Evolutionary conservation across 306 rosid species (phyloP).

Genomic region (Biancaea sappan): DNA sequence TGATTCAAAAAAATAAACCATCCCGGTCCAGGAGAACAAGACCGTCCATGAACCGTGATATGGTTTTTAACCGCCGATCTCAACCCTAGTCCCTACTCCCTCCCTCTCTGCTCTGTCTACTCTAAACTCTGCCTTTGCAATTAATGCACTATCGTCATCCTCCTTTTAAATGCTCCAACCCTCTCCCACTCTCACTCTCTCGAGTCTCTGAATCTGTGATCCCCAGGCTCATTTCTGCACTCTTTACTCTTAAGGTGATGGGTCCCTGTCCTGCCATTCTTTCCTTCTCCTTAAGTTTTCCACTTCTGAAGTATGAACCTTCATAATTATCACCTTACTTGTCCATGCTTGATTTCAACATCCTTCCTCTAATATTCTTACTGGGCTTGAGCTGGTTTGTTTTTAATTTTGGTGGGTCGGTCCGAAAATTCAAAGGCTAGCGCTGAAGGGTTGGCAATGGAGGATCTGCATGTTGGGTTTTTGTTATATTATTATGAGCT

Average conservation of each 20-base stretch:
- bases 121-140: constrained; percentile 50
- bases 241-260: constrained; percentile 41
- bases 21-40: too few relatives aligned
- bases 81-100: not conserved
- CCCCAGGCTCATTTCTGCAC: constrained; percentile 14
- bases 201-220: constrained; percentile 8
- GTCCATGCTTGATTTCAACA: constrained; percentile 8
- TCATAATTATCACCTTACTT: not conserved
- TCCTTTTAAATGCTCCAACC: constrained; percentile 34
- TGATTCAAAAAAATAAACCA: not conserved
- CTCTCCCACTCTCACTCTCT: not conserved
- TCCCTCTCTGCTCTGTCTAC: not conserved
- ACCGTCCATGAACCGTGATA: not conserved
- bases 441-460: not conserved
- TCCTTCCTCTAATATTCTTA: not conserved
- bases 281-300: not conserved
- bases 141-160: constrained; percentile 55
- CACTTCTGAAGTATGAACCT: not conserved
- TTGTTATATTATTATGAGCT: not conserved
- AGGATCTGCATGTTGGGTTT: constrained; percentile 34
- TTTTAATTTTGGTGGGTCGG: not conserved
- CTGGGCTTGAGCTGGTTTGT: not conserved
- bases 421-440: not conserved
- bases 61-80: not conserved
- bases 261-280: not conserved